Conservation (phyloP, 805 yeast species). For the Sungouiella thailandica region DNA sequence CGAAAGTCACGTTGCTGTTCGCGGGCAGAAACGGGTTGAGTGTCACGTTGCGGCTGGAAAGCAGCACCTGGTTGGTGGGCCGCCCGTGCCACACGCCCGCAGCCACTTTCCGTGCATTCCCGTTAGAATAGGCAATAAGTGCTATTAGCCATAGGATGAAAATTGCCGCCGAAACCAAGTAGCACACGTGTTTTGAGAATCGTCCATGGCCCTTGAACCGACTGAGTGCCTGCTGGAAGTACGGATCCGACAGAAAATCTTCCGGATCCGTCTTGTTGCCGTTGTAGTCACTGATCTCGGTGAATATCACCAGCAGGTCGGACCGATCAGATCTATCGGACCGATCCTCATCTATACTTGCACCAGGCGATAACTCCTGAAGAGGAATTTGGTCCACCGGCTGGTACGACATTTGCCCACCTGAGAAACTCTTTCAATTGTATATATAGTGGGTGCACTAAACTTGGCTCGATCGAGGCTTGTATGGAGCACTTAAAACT, state of each 20-base stretch:
- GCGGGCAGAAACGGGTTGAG: constrained; percentile 25
- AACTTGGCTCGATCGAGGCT: too few species aligned
- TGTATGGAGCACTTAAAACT: too few species aligned
- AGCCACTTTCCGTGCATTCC: constrained; percentile 13
- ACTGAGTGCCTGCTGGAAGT: constrained; percentile 6
- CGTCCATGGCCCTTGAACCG: constrained; percentile 3
- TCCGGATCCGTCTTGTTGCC: constrained; percentile 12
- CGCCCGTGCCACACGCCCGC: constrained; percentile 14
- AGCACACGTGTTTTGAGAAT: constrained; percentile 3
- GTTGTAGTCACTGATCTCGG: constrained; percentile 20
- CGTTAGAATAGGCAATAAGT: constrained; percentile 23
- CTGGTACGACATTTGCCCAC: constrained; percentile 2
- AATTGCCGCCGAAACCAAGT: constrained; percentile 2
- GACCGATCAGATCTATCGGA: constrained; percentile 5
- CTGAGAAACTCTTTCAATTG: too few species aligned
- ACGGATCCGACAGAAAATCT: constrained; percentile 7
- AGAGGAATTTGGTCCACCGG: constrained; percentile 6
- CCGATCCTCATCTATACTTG: background rate
- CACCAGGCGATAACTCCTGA: constrained; percentile 2
- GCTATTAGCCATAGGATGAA: constrained; percentile 24
- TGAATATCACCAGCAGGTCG: constrained; percentile 24
- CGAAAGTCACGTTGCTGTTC: constrained; percentile 25
- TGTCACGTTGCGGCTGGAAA: constrained; percentile 26
- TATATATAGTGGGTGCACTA: too few species aligned
- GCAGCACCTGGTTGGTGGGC: constrained; percentile 16